phyloP scores from a whole-genome alignment of 2,329 filamentous ascomycete species.

The Diaporthe velutina region DNA sequence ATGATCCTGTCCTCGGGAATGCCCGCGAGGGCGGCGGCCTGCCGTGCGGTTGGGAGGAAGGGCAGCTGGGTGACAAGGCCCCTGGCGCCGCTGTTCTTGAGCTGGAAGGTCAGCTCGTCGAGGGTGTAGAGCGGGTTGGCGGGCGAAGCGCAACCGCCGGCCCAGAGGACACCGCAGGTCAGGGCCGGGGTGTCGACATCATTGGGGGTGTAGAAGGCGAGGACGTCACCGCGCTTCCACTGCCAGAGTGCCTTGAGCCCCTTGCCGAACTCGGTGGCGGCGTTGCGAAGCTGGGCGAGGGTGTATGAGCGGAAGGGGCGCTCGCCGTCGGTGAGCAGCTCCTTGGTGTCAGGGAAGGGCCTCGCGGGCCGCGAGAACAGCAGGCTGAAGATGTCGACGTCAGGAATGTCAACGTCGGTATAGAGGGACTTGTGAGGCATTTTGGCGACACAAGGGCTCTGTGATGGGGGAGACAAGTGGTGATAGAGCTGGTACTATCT shows the following conservation, averaged over 20 bases:
- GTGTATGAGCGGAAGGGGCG: constrained; percentile 75
- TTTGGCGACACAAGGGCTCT: constrained; percentile 38
- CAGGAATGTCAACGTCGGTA: constrained; percentile 75
- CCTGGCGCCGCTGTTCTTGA: constrained; percentile 82
- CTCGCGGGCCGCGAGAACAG: constrained; percentile 79
- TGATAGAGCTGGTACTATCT: not conserved
- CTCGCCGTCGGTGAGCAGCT: constrained; percentile 82
- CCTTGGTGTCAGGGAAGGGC: constrained; percentile 79
- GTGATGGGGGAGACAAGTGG: not conserved
- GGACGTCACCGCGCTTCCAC: constrained; percentile 87
- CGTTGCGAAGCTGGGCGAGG: constrained; percentile 73
- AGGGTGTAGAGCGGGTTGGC: constrained; percentile 90
- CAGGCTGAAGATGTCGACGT: constrained; percentile 82
- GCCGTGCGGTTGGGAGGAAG: constrained; percentile 72
- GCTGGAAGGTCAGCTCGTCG: constrained; percentile 86
- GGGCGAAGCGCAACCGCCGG: constrained; percentile 84
- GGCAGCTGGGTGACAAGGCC: constrained; percentile 80
- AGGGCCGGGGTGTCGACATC: constrained; percentile 84
- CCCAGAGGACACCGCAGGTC: constrained; percentile 85
- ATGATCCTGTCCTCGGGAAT: constrained; percentile 80
- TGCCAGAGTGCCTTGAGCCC: constrained; percentile 80
- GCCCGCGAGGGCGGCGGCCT: constrained; percentile 78
- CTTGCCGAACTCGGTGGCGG: constrained; percentile 82
- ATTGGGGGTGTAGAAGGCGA: constrained; percentile 88
- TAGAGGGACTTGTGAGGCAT: constrained; percentile 82